Evolutionary conservation across 306 rosid genomes (phyloP).

Genomic region (Abrus pulchellus): DNA sequence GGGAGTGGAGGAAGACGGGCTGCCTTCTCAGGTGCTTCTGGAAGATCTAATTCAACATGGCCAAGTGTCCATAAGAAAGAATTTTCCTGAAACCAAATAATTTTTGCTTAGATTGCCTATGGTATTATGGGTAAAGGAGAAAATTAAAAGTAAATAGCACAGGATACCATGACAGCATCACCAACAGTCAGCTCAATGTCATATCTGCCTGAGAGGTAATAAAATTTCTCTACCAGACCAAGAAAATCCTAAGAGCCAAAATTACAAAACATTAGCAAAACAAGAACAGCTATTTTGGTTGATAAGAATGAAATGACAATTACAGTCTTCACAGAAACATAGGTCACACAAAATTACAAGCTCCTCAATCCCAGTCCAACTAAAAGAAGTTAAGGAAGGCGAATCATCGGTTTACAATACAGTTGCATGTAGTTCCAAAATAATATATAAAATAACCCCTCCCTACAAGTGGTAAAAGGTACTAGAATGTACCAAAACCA

Average conservation of each 20-base stretch:
- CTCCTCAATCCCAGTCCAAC: background rate
- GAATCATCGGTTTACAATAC: conserved; percentile 1
- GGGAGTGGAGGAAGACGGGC: conserved; percentile 78
- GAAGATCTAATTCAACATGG: conserved; percentile 88
- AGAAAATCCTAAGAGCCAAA: conserved; percentile 41
- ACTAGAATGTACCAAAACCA: background rate
- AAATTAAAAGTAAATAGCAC: conserved; percentile 14
- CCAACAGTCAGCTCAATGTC: conserved; percentile 92
- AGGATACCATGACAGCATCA: conserved; percentile 88
- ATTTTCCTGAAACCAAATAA: conserved; percentile 78
- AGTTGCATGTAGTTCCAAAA: background rate
- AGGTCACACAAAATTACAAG: conserved; percentile 2
- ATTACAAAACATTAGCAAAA: conserved; percentile 22
- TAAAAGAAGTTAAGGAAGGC: conserved; percentile 4
- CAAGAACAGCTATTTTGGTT: background rate
- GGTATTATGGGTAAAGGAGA: background rate
- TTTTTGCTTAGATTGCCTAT: conserved; percentile 42
- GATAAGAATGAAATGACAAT: background rate
- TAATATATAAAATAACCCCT: background rate
- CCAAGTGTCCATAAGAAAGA: conserved; percentile 82
- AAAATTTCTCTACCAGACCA: conserved; percentile 91
- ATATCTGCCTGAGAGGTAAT: conserved; percentile 90
- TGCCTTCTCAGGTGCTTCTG: conserved; percentile 94
- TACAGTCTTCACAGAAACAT: background rate
- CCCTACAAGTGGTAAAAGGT: background rate